phyloP scores from a whole-genome alignment of 202 grass and related monocot species.

The Zizania palustris region DNA sequence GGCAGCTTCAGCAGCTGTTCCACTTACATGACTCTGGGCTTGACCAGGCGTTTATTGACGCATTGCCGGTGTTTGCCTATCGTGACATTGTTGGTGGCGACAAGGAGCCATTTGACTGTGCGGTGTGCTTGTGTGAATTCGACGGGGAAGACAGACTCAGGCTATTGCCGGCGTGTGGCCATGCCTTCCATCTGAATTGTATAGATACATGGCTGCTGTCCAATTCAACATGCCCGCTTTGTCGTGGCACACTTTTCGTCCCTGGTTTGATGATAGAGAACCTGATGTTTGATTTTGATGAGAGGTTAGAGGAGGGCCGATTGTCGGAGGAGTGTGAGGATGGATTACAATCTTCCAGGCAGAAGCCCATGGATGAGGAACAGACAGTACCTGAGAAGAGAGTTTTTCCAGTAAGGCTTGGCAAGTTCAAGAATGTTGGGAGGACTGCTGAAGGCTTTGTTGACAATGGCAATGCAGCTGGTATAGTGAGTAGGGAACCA shows the following conservation, averaged over 20 bases:
- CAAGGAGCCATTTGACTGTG: slow-evolving; percentile 95
- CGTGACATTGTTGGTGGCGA: slow-evolving; percentile 62
- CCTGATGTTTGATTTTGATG: slow-evolving; percentile 74
- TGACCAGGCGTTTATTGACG: slow-evolving; percentile 90
- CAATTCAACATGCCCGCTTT: slow-evolving; percentile 95
- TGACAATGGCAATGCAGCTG: slow-evolving; percentile 36
- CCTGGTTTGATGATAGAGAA: slow-evolving; percentile 62
- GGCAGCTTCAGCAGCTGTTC: slow-evolving; percentile 77
- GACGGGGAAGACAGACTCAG: slow-evolving; percentile 71
- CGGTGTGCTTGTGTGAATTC: slow-evolving; percentile 93
- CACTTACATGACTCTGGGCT: slow-evolving; percentile 74
- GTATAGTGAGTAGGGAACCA: slow-evolving; percentile 73
- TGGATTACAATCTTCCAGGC: slow-evolving; percentile 48
- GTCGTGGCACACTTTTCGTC: slow-evolving; percentile 79
- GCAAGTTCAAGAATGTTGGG: slow-evolving; percentile 85
- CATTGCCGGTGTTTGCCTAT: slow-evolving; percentile 88
- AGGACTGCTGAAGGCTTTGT: slow-evolving; percentile 40
- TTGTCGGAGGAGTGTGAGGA: slow-evolving; percentile 57
- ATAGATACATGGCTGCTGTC: slow-evolving; percentile 99
- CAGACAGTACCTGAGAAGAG: slow-evolving; percentile 61
- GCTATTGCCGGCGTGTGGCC: slow-evolving; percentile 77
- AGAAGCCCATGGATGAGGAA: slow-evolving; percentile 47
- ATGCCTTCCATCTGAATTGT: slow-evolving; percentile 89
- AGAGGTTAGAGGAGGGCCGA: slow-evolving; percentile 58
- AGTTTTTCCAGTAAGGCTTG: slow-evolving; percentile 82